Evolutionary conservation across 164 flowering plant species (phyloP), one percentile per base, ranked within the genome.

Genomic region (Piper betle): DNA sequence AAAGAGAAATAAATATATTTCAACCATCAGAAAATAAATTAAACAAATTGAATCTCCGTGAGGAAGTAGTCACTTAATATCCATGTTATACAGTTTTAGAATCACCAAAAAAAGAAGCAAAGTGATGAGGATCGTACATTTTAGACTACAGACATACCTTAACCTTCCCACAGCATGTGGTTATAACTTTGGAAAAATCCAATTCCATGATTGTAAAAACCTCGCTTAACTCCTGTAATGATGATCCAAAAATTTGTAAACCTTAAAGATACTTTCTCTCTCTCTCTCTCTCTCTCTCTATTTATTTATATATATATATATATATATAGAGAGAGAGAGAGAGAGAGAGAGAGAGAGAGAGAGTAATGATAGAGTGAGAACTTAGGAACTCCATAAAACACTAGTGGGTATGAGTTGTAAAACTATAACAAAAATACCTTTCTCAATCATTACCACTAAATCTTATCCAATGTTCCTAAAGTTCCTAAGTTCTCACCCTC

Each of bases 161-260:
- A 43, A 73, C 59, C 73, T 79, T 80, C 55, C 91, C 96, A 69
- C 62, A 64, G 68, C 87, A 87, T 38, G 78, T 64, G 66, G 74
- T 68, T 16, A 87, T 81, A 42, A 78, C 84, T 65, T 82, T 85
- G 15, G 76, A 68, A 69, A 83, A 81, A 79, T 92, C 92, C 72
- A 92, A 87, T 68, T 92, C 98, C 91, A 92, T 74, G 73, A 87
- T 55, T n/a, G 79, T 75, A 61, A 73, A 72, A 20, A 50, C 62
- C 62, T 82, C 76, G 66, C 86, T 83, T 54, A 92, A 88, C 75
- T 75, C 78, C 98, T 92, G 85, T 10, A 15, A 3, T 9, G 11
- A 46, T 46, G 3, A 9, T 63, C 76, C 71, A 9, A 58, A 11
- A 55, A 39, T 39, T 52, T 18, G 64, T 25, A 7, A 60, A 15